These are phyloP conservation scores for Saccharomycopsis sp. DNA, from an alignment of 805 yeast genomes.

Conservation along the genomic window DNA sequence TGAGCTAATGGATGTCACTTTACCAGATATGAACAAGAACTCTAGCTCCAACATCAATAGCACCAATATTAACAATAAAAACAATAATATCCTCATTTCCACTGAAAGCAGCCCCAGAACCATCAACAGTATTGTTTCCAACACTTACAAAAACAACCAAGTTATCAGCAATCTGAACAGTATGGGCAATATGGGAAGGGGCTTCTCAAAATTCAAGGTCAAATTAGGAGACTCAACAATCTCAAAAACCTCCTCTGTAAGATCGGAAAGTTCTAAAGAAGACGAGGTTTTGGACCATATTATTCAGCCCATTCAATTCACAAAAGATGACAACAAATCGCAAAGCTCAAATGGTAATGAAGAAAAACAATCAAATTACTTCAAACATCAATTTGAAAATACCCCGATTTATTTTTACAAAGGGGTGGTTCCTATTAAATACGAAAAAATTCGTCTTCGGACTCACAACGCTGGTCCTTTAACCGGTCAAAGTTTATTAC, in stretches of 20 bases:
- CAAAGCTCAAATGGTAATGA: not conserved
- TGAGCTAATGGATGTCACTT: not conserved
- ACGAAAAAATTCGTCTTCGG: slow-evolving; percentile 6
- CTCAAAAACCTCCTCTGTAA: not conserved
- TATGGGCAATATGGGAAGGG: too few relatives aligned
- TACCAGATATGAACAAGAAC: not conserved
- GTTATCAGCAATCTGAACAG: too few relatives aligned
- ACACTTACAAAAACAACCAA: not conserved
- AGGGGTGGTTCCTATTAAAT: slow-evolving; percentile 11
- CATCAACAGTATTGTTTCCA: not conserved
- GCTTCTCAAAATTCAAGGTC: too few relatives aligned
- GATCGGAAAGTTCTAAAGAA: not conserved
- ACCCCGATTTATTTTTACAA: slow-evolving; percentile 8
- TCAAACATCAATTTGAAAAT: not conserved
- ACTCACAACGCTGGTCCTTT: slow-evolving; percentile 13
- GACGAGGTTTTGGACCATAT: not conserved
- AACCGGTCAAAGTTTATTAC: slow-evolving; percentile 3
- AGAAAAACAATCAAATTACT: not conserved
- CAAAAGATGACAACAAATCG: not conserved
- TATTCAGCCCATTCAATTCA: slow-evolving; percentile 2
- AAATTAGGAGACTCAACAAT: not conserved
- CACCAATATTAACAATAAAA: too few relatives aligned
- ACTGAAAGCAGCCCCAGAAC: not conserved
- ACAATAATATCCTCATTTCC: not conserved
- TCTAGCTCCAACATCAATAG: not conserved